These are phyloP conservation scores for Tetraselmis striata DNA, from an alignment of 139 green algal genomes.

Conservation along the genomic window DNA sequence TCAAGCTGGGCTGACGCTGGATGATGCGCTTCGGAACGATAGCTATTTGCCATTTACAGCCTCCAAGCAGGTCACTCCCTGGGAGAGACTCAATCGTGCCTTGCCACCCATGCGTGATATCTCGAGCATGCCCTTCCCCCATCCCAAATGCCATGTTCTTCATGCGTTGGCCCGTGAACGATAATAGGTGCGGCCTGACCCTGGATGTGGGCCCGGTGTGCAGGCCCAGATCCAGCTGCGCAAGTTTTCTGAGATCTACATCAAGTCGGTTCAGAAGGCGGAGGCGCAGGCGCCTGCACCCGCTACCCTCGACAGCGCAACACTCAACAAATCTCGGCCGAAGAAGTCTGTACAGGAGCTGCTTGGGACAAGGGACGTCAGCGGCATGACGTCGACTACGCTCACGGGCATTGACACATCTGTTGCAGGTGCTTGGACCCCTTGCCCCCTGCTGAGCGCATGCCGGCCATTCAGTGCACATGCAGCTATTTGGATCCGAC, in stretches of 20 bases:
- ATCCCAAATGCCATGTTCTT: too few species aligned
- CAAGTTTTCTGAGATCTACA: not conserved
- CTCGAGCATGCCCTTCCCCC: too few species aligned
- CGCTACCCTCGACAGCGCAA: too few species aligned
- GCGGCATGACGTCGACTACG: not conserved
- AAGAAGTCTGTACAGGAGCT: not conserved
- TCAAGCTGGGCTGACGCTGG: not conserved
- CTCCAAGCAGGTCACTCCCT: not conserved
- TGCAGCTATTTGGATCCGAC: not conserved
- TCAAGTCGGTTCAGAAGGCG: not conserved
- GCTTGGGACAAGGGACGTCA: not conserved
- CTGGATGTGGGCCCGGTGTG: too few species aligned
- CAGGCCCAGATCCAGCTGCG: not conserved
- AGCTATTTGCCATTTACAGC: not conserved
- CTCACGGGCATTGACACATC: not conserved
- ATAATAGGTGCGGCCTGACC: too few species aligned
- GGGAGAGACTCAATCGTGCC: too few species aligned
- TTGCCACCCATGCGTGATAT: too few species aligned
- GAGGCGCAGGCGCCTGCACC: too few species aligned
- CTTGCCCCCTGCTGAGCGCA: not conserved
- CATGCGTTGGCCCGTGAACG: too few species aligned
- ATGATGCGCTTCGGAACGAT: not conserved
- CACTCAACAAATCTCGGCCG: too few species aligned
- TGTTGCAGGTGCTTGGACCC: not conserved
- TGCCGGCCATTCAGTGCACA: not conserved